Percentiles rank a stretch among this genome's conserved stretches.
Conservation (phyloP, 106 monocot species). For the Dendrobium catenatum region DNA sequence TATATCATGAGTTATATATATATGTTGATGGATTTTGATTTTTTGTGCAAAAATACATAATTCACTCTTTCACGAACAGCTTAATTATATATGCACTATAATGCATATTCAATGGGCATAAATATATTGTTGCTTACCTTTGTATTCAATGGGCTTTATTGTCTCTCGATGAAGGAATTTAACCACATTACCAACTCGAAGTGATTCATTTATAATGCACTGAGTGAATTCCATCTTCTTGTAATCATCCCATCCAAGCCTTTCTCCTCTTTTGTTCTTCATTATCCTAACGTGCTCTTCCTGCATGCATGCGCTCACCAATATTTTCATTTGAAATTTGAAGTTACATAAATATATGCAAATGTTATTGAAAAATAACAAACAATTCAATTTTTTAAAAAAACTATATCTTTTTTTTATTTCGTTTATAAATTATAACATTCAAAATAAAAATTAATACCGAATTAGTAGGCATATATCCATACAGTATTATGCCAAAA, state of each 20-base stretch:
- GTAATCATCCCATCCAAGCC: conserved; percentile 72
- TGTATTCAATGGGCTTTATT: conserved; percentile 26
- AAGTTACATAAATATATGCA: too few species aligned
- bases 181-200: conserved; percentile 78
- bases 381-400: too few species aligned
- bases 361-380: too few species aligned
- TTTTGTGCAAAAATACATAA: too few species aligned
- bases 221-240: conserved; percentile 85
- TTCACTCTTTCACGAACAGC: too few species aligned
- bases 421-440: conserved; percentile 76
- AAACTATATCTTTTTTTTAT: conserved; percentile 36
- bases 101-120: too few species aligned
- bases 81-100: too few species aligned
- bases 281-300: conserved; percentile 41
- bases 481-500: too few species aligned
- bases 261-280: conserved; percentile 32
- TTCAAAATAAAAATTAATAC: conserved; percentile 30
- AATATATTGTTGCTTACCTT: conserved; percentile 8
- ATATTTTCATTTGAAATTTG: too few species aligned
- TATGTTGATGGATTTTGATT: too few species aligned
- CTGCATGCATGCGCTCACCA: conserved; percentile 14
- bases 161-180: conserved; percentile 78
- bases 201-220: conserved; percentile 82
- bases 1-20: too few species aligned
- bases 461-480: too few species aligned